Evolutionary conservation across 352 stramenopile genomes (phyloP).

Genomic region (Blastocystis hominis): DNA sequence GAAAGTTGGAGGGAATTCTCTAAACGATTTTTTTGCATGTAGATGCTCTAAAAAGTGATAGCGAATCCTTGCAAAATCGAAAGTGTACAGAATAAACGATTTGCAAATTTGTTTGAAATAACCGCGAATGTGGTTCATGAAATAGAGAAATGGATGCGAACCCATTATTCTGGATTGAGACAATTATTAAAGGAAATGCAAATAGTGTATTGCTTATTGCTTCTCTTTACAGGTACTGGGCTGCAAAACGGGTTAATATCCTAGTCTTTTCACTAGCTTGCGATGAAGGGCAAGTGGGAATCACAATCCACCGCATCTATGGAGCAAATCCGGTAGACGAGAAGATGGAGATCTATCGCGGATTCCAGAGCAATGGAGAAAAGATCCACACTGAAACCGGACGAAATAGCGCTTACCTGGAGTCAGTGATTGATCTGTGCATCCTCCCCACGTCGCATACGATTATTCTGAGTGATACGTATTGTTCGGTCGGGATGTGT

Average conservation of each 20-base stretch:
- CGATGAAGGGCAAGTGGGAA: neutral
- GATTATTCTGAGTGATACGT: conserved; percentile 36
- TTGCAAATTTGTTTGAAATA: neutral
- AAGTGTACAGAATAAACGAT: too few species aligned
- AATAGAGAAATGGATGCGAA: neutral
- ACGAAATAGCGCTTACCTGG: conserved; percentile 32
- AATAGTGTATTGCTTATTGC: neutral
- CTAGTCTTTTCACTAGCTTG: conserved; percentile 44
- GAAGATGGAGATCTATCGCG: conserved; percentile 53
- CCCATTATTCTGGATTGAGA: conserved; percentile 7
- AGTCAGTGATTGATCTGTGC: conserved; percentile 31
- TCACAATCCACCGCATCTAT: conserved; percentile 43
- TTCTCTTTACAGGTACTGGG: conserved; percentile 46
- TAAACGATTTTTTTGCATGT: neutral
- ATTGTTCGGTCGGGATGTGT: neutral
- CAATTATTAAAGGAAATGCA: conserved; percentile 1
- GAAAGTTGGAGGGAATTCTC: conserved; percentile 18
- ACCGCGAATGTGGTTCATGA: neutral
- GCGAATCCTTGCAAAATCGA: neutral
- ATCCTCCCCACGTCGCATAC: conserved; percentile 8
- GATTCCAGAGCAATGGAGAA: neutral
- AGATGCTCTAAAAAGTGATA: neutral
- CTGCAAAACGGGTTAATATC: neutral
- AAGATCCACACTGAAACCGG: conserved; percentile 44
- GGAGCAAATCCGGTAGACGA: conserved; percentile 43